Evolutionary conservation across 768 basidiomycete species (phyloP), one percentile per base, ranked within the genome.

Genomic region (Tubosaeta sp.): DNA sequence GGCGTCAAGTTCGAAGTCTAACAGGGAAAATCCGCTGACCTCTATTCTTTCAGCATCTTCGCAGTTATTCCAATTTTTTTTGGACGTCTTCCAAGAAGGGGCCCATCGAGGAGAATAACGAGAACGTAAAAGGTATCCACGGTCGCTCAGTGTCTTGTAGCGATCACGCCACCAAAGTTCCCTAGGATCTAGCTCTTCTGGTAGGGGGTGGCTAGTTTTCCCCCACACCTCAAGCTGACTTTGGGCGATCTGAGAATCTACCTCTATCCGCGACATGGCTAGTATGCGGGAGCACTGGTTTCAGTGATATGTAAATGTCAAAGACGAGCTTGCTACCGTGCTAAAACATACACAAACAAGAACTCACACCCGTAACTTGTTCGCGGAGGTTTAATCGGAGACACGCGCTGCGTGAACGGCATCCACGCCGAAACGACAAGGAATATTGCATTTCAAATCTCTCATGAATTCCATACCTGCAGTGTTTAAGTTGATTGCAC

Each of bases 261-360:
- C 9, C 6, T 48, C 54, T 4, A 14, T 0, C 34, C 18, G 38
- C 13, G 53, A 22, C 38, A 46, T 32, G 19, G 21, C 25, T 32
- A 41, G 14, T n/a, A 24, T 27, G 8, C 25, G 4, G 25, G 8
- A 27, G 25, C 8, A n/a, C n/a, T n/a, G n/a, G n/a, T n/a, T n/a
- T n/a, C n/a, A n/a, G n/a, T n/a, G n/a, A n/a, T n/a, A n/a, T n/a
- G n/a, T n/a, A n/a, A n/a, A n/a, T n/a, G n/a, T n/a, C n/a, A 13
- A 18, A 3, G 22, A 12, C 16, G 25, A 36, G 11, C 31, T 29
- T 30, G n/a, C n/a, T n/a, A n/a, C n/a, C 48, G 16, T 51, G 53
- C 29, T 51, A 55, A 59, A 36, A 59, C 22, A 52, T 13, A n/a
- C n/a, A 49, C 38, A 55, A 57, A 59, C 6, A 52, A 21, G 44